These are phyloP conservation scores for Gossypium turneri DNA, from an alignment of 345 rosid species.

Conservation along the genomic window DNA sequence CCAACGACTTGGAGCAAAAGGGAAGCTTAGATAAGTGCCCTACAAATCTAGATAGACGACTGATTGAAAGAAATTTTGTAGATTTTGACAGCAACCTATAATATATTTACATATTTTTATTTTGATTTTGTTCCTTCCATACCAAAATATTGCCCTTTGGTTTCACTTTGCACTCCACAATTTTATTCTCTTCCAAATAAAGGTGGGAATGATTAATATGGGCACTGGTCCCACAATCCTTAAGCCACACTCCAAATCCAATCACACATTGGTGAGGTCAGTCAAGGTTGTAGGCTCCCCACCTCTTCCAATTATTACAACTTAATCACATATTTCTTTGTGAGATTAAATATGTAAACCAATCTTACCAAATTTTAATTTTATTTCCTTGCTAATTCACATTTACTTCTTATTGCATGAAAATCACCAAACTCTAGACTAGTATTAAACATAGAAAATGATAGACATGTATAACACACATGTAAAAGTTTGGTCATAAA, in stretches of 20 bases:
- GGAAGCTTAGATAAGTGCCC: slow-evolving; percentile 28
- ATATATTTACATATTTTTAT: slow-evolving; percentile 14
- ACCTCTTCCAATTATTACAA: too few species aligned
- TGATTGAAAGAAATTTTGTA: slow-evolving; percentile 26
- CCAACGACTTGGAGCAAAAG: slow-evolving; percentile 39
- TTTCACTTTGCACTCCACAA: slow-evolving; percentile 25
- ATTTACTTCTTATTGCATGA: too few species aligned
- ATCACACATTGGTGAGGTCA: slow-evolving; percentile 21
- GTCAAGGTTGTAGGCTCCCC: slow-evolving; percentile 8
- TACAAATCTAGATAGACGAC: slow-evolving; percentile 31
- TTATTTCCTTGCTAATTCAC: too few species aligned
- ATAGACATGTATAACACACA: not conserved
- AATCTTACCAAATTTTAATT: too few species aligned
- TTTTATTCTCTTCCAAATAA: slow-evolving; percentile 33
- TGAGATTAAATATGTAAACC: too few species aligned
- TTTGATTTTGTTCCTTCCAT: slow-evolving; percentile 14
- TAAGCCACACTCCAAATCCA: slow-evolving; percentile 27
- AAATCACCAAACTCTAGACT: not conserved
- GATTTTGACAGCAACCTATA: slow-evolving; percentile 38
- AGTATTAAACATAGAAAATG: not conserved
- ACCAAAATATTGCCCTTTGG: slow-evolving; percentile 8
- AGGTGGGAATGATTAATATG: slow-evolving; percentile 25
- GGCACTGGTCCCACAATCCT: slow-evolving; percentile 23
- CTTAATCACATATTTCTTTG: too few species aligned
- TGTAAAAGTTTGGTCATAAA: too few species aligned